A percentile compares a stretch with the other conserved stretches of the same genome.
phyloP scores from a whole-genome alignment of 2,329 filamentous ascomycete genomes.

The Ascochyta rabiei region DNA sequence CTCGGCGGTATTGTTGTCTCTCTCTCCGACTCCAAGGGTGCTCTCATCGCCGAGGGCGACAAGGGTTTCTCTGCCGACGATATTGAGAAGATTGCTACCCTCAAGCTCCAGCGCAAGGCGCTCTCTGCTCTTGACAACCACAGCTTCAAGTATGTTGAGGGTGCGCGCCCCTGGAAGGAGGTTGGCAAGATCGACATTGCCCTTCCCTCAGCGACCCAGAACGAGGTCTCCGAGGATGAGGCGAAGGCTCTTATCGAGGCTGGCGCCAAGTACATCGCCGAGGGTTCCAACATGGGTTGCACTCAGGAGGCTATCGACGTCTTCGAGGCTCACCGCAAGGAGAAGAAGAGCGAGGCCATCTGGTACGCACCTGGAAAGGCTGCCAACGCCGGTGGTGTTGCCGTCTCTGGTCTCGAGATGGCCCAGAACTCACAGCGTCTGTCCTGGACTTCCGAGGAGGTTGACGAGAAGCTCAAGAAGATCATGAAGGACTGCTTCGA shows the following conservation, averaged over 20 bases:
- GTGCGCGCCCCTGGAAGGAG: constrained; percentile 89
- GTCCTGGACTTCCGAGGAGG: constrained; percentile 85
- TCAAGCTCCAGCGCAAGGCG: constrained; percentile 87
- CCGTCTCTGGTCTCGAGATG: constrained; percentile 98
- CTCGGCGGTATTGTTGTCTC: constrained; percentile 92
- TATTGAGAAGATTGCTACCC: constrained; percentile 75
- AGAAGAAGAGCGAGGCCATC: constrained; percentile 73
- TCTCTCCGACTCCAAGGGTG: constrained; percentile 89
- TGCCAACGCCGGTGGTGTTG: constrained; percentile 95
- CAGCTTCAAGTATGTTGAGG: constrained; percentile 84
- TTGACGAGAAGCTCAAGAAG: constrained; percentile 85
- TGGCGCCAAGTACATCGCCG: constrained; percentile 85
- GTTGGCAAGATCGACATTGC: constrained; percentile 89
- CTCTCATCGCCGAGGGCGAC: constrained; percentile 75
- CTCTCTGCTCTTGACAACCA: constrained; percentile 73
- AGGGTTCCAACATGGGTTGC: constrained; percentile 99
- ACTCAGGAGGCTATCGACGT: constrained; percentile 93
- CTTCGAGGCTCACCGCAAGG: constrained; percentile 79
- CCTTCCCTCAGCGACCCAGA: constrained; percentile 93
- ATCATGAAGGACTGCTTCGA: constrained; percentile 97
- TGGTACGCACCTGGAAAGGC: constrained; percentile 98
- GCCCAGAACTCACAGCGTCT: constrained; percentile 93
- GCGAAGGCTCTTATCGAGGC: constrained; percentile 78
- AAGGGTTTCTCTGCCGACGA: constrained; percentile 79
- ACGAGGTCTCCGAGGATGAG: constrained; percentile 93